Conservation (phyloP, 345 rosid species). For the Citrus maxima region DNA sequence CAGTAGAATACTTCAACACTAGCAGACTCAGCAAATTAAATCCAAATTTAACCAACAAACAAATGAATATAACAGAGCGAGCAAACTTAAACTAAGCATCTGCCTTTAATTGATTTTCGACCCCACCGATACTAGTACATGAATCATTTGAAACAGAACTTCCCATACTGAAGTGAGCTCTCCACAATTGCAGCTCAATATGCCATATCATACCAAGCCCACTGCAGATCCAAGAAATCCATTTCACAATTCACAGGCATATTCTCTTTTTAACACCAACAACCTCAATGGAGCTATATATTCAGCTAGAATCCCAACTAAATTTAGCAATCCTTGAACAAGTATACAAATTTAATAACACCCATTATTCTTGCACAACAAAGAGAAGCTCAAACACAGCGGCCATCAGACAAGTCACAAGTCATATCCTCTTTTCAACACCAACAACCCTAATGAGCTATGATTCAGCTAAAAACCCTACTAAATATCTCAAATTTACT, state of each 20-base stretch:
- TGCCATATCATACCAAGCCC: background rate
- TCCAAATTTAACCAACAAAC: background rate
- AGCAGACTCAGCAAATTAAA: background rate
- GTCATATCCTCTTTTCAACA: background rate
- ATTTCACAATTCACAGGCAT: background rate
- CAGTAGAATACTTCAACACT: background rate
- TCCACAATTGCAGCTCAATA: background rate
- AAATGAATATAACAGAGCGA: background rate
- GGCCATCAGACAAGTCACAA: background rate
- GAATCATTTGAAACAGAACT: background rate
- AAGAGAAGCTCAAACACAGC: background rate
- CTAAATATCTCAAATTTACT: background rate
- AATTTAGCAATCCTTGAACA: background rate
- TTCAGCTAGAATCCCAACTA: slow-evolving; percentile 1
- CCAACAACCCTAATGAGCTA: slow-evolving; percentile 9
- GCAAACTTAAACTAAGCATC: background rate
- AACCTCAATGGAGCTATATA: slow-evolving; percentile 3
- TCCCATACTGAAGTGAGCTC: background rate
- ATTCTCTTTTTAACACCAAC: background rate
- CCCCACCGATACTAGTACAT: background rate
- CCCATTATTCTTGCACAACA: slow-evolving; percentile 2
- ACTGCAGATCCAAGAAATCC: background rate
- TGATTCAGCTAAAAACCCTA: slow-evolving; percentile 5
- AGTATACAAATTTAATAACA: background rate
- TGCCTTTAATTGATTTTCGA: background rate